These are phyloP conservation scores for Nematodospora valgi DNA, from an alignment of 805 yeast genomes.

Conservation along the genomic window DNA sequence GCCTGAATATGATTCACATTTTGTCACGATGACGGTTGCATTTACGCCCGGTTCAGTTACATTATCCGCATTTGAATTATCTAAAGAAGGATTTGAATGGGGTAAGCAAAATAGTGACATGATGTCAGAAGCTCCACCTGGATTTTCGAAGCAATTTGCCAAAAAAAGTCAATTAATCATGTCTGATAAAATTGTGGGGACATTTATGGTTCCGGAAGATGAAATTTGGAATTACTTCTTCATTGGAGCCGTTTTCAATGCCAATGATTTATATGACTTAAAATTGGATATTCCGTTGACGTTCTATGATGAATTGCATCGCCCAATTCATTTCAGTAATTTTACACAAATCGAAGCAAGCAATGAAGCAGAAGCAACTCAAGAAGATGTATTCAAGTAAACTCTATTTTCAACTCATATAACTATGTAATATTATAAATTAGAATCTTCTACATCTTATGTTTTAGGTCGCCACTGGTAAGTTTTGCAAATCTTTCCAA, in stretches of 20 bases:
- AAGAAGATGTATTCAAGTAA: constrained; percentile 56
- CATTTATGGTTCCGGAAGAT: constrained; percentile 80
- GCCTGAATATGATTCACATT: constrained; percentile 38
- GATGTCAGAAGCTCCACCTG: constrained; percentile 56
- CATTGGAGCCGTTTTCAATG: constrained; percentile 79
- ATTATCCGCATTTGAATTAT: constrained; percentile 59
- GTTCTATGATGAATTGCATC: constrained; percentile 81
- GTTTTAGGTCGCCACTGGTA: constrained; percentile 52
- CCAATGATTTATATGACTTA: constrained; percentile 54
- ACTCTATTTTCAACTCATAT: background rate
- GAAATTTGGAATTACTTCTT: constrained; percentile 90
- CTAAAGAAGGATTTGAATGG: constrained; percentile 73
- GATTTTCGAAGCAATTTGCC: constrained; percentile 61
- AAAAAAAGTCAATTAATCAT: constrained; percentile 64
- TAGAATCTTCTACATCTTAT: constrained; percentile 45
- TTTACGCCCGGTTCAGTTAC: constrained; percentile 85
- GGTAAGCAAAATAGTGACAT: constrained; percentile 61
- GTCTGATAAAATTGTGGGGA: constrained; percentile 75
- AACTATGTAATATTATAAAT: background rate
- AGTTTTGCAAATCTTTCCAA: constrained; percentile 61
- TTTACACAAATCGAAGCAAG: constrained; percentile 64
- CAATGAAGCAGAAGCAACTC: constrained; percentile 58
- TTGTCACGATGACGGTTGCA: constrained; percentile 61
- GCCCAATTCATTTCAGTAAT: constrained; percentile 81
- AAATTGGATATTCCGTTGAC: constrained; percentile 77